Conservation (phyloP, 192 early-diverging fungal genomes). For the Coemansia sp. region DNA sequence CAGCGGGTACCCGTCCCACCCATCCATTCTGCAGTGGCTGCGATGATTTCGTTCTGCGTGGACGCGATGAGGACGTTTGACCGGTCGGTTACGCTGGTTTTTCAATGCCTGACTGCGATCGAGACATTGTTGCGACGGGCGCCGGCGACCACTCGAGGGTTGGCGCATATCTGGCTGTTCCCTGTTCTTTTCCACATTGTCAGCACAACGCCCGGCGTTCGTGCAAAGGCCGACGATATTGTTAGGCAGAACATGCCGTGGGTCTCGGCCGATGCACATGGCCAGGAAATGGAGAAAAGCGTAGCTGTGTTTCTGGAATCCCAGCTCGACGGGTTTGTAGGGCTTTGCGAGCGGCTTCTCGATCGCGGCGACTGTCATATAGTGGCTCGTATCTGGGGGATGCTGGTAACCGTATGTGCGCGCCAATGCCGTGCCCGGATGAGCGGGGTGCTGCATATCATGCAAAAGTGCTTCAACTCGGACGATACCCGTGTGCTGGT, state of each 20-base stretch:
- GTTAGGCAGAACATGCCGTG: constrained; percentile 49
- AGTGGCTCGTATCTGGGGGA: constrained; percentile 46
- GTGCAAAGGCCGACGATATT: constrained; percentile 42
- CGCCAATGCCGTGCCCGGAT: constrained; percentile 23
- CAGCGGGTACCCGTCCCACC: constrained; percentile 17
- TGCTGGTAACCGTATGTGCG: constrained; percentile 38
- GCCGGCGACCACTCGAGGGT: constrained; percentile 25
- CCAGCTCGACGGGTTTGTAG: constrained; percentile 21
- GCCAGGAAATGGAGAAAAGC: constrained; percentile 23
- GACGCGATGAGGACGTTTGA: constrained; percentile 14
- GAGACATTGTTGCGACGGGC: constrained; percentile 37
- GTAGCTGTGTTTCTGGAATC: constrained; percentile 20
- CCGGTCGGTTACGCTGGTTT: constrained; percentile 32
- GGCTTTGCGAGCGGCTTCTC: constrained; percentile 16
- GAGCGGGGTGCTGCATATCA: constrained; percentile 28
- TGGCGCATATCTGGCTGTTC: constrained; percentile 35
- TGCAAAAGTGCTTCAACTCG: constrained; percentile 47
- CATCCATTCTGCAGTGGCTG: constrained; percentile 15
- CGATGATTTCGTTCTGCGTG: constrained; percentile 16
- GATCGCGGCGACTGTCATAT: constrained; percentile 25
- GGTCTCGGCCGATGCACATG: constrained; percentile 42
- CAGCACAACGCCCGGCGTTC: constrained; percentile 41
- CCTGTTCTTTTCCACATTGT: constrained; percentile 37
- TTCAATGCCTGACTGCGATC: constrained; percentile 39
- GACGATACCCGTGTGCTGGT: constrained; percentile 21